Base-by-base conservation (phyloP, 78 protist species). In the Dictyostelium capitatum region DNA sequence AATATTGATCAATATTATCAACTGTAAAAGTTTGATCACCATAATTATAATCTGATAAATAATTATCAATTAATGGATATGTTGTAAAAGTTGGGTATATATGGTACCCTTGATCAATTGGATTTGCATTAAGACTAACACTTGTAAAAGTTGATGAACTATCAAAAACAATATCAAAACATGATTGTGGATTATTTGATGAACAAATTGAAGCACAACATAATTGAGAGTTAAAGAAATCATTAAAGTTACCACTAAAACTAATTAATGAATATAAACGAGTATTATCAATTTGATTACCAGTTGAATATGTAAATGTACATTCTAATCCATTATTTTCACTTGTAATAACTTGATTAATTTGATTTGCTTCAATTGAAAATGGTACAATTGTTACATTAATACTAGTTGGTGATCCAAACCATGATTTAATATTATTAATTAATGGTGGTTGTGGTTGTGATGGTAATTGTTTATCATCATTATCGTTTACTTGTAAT, bases 151-250 rank as follows among this genome's bases (percentile, higher is more conserved):
- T 14, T 19, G 48, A 32, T 12, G 32, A 14, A 50, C 41, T 20
- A 19, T 75, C 62, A 14, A 75, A 75, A 12, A 48, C 54, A 43
- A 23, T 48, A 25, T 75, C 62, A n/a, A 48, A 48, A 48, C 81
- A 75, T 12, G 43, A n/a, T n/a, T 47, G 15, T 8, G 54, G 54
- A 25, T 43, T 43, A 14, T 43, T 25, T 23, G 54, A 25, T 23
- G n/a, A 25, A 48, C 81, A 75, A 17, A 43, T 48, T 2, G 54
- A 75, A n/a, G 48, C 81, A 48, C 53, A 19, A 48, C 84, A 79
- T 56, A 79, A n/a, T 59, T 79, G 84, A 56, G 51, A 41, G n/a
- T 79, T 23, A 67, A 79, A 79, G 12, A 41, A 51, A 6, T 56
- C 73, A 41, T 53, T 41, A 43, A 79, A 79, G 20, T 30, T 41